Conservation (phyloP, 345 rosid genomes). For the Barbarea vulgaris region DNA sequence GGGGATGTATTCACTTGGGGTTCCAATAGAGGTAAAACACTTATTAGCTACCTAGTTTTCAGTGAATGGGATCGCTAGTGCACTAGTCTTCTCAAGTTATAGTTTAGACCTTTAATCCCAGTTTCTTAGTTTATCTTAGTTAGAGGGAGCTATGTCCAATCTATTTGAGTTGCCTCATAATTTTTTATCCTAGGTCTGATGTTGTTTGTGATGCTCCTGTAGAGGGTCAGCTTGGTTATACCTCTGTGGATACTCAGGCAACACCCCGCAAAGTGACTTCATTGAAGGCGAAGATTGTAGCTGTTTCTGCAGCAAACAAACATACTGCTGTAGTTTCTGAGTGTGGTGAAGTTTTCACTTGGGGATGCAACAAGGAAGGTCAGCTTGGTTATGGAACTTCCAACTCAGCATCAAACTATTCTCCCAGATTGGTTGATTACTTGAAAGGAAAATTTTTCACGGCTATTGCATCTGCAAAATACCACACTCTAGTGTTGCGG, state of each 20-base stretch:
- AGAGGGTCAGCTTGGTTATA: conserved; percentile 99
- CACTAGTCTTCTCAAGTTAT: not conserved
- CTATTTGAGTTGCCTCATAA: not conserved
- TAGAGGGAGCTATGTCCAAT: conserved; percentile 2
- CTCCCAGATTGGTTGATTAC: conserved; percentile 89
- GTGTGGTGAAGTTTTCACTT: conserved; percentile 91
- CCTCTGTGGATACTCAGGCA: conserved; percentile 94
- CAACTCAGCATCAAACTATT: conserved; percentile 94
- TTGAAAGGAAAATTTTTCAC: conserved; percentile 76
- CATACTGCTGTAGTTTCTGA: conserved; percentile 94
- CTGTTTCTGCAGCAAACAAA: conserved; percentile 96
- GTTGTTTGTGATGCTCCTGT: conserved; percentile 38
- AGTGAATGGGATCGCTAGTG: not conserved
- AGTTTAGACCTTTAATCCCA: not conserved
- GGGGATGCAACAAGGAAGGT: conserved; percentile 98
- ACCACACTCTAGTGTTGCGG: conserved; percentile 79
- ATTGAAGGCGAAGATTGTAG: conserved; percentile 67
- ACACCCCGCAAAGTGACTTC: conserved; percentile 94
- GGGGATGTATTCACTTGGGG: conserved; percentile 98
- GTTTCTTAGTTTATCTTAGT: not conserved
- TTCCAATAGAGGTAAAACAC: conserved; percentile 83
- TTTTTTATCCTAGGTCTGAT: conserved; percentile 10
- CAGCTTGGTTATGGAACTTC: conserved; percentile 99
- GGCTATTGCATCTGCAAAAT: conserved; percentile 78
- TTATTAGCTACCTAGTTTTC: not conserved